Conservation (phyloP, 2,329 filamentous ascomycete genomes). For the Helotiales sp. region DNA sequence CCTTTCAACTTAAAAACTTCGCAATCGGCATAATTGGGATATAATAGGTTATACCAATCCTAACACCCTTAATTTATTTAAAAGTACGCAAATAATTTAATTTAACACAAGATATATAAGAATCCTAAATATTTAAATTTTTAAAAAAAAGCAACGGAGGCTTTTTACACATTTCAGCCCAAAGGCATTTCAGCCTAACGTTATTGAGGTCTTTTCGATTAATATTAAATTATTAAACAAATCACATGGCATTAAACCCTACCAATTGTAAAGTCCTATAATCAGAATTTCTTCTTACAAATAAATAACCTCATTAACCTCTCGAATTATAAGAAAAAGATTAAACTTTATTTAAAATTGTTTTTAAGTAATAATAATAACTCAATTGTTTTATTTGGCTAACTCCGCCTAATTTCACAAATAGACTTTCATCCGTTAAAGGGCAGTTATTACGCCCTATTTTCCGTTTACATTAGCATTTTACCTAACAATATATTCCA, state of each 20-base stretch:
- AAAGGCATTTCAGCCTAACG: slow-evolving; percentile 25
- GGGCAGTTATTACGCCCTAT: background rate
- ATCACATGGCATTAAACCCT: slow-evolving; percentile 20
- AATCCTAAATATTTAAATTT: too few relatives aligned
- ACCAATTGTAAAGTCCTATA: slow-evolving; percentile 11
- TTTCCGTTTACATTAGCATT: background rate
- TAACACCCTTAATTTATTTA: too few relatives aligned
- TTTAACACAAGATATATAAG: too few relatives aligned
- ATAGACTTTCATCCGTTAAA: background rate
- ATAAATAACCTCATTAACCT: slow-evolving; percentile 16
- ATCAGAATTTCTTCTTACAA: slow-evolving; percentile 16
- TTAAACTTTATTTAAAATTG: slow-evolving; percentile 11
- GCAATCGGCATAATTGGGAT: too few relatives aligned
- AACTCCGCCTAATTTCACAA: slow-evolving; percentile 6
- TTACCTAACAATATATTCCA: background rate
- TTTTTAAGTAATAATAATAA: too few relatives aligned
- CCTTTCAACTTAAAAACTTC: too few relatives aligned
- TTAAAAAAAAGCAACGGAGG: too few relatives aligned
- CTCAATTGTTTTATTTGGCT: slow-evolving; percentile 4
- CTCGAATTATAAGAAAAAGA: slow-evolving; percentile 12
- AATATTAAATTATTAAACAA: slow-evolving; percentile 10
- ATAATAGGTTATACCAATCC: too few relatives aligned
- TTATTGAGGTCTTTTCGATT: slow-evolving; percentile 15
- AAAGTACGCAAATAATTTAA: too few relatives aligned
- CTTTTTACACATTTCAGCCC: too few relatives aligned